Base-by-base conservation (phyloP, 139 green algal species). In the Coelastrella sp. region DNA sequence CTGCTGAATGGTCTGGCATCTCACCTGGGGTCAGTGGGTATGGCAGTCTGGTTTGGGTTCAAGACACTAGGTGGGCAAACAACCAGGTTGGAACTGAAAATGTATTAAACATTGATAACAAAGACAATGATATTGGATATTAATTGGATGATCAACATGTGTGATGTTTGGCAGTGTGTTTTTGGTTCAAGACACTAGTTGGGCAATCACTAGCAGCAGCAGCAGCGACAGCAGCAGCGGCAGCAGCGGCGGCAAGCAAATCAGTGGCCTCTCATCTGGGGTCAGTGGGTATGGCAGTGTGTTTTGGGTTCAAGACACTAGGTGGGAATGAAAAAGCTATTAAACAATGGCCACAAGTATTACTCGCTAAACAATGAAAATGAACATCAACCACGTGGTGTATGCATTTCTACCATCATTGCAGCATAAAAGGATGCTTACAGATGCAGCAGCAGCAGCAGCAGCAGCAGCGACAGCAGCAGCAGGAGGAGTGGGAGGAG, bases 181-280 rank as follows among this genome's bases (percentile, higher is more conserved):
- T 82, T 20, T 24, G 22, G 8, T 80, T 80, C 73, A 80, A 80
- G 73, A 56, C 24, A 8, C 73, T 79, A 0, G 73, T 8, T 79
- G 73, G 56, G n/a, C n/a, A n/a, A n/a, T n/a, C n/a, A n/a, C n/a
- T n/a, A n/a, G n/a, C n/a, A n/a, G n/a, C n/a, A n/a, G n/a, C n/a
- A n/a, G n/a, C n/a, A n/a, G n/a, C n/a, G n/a, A n/a, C n/a, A n/a
- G n/a, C n/a, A n/a, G n/a, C n/a, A n/a, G n/a, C n/a, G n/a, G n/a
- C n/a, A n/a, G n/a, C n/a, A n/a, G n/a, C n/a, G n/a, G n/a, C n/a
- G n/a, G n/a, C n/a, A n/a, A n/a, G n/a, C n/a, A n/a, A n/a, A n/a
- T n/a, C n/a, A n/a, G n/a, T 85, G 79, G 79, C 79, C 20, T 85
- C 79, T 58, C 79, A 85, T 14, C 72, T 85, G 57, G 79, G 79